These are phyloP conservation scores for Dictyostelium citrinum DNA, from an alignment of 78 protist species.

Conservation along the genomic window DNA sequence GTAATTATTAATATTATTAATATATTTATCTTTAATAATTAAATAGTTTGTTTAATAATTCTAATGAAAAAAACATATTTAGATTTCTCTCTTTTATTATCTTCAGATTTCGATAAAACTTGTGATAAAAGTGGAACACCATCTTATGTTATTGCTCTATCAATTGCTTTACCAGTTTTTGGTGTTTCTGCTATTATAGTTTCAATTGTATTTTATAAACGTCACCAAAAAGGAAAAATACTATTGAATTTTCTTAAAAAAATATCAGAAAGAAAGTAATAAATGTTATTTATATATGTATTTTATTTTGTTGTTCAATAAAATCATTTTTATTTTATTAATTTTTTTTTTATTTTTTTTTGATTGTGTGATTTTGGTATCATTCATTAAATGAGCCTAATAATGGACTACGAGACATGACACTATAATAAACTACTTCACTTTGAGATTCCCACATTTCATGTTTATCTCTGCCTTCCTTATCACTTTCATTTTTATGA, in stretches of 20 bases:
- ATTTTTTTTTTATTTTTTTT: background rate
- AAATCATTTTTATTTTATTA: background rate
- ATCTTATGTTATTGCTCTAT: background rate
- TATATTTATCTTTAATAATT: too few relatives aligned
- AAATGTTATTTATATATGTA: too few relatives aligned
- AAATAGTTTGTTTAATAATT: too few relatives aligned
- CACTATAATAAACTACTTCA: slow-evolving; percentile 23
- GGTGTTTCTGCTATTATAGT: background rate
- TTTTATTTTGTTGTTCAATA: background rate
- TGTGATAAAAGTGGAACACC: background rate
- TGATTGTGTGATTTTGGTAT: background rate
- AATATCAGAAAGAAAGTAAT: background rate
- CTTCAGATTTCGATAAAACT: background rate
- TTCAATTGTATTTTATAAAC: background rate
- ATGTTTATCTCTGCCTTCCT: background rate
- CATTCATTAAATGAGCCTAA: background rate
- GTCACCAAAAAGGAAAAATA: background rate
- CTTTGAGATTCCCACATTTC: slow-evolving; percentile 8
- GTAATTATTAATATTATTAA: background rate
- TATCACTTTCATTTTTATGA: background rate
- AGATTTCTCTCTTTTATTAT: background rate
- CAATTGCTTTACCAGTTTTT: background rate
- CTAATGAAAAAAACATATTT: too few relatives aligned
- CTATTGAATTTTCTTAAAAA: background rate
- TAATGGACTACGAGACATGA: slow-evolving; percentile 44